Evolutionary conservation across 306 rosid genomes (phyloP).

Genomic region (Rosa rugosa): DNA sequence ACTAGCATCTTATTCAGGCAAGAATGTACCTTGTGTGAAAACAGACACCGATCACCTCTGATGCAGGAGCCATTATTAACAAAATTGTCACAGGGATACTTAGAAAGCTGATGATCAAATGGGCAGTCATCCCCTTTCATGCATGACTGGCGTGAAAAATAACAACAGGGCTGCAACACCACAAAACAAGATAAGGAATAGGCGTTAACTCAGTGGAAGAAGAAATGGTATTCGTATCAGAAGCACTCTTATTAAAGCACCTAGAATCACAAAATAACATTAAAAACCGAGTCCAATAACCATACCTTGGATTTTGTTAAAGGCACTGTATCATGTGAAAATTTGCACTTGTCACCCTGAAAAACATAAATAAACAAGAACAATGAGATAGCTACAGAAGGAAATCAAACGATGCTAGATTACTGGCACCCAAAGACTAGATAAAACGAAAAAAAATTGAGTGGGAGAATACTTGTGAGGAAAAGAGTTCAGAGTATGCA

Average conservation of each 20-base stretch:
- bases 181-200: slow-evolving; percentile 19
- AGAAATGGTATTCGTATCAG: too few species aligned
- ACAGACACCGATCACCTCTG: slow-evolving; percentile 70
- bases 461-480: slow-evolving; percentile 4
- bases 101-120: slow-evolving; percentile 78
- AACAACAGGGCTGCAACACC: slow-evolving; percentile 69
- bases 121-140: slow-evolving; percentile 95
- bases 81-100: slow-evolving; percentile 73
- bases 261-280: slow-evolving; percentile 2
- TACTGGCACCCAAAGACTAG: neutral
- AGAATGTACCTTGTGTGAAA: slow-evolving; percentile 76
- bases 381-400: slow-evolving; percentile 13
- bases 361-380: slow-evolving; percentile 24
- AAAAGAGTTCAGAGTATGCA: slow-evolving; percentile 3
- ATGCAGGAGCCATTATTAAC: slow-evolving; percentile 59
- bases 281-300: slow-evolving; percentile 5
- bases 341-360: slow-evolving; percentile 86
- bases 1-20: slow-evolving; percentile 15
- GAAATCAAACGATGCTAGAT: slow-evolving; percentile 14
- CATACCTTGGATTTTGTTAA: slow-evolving; percentile 70
- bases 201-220: neutral
- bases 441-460: neutral
- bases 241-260: neutral
- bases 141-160: slow-evolving; percentile 71
- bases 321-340: slow-evolving; percentile 78